Base-by-base conservation (phyloP, 169 alveolate genomes). In the Sarcocystis neurona region DNA sequence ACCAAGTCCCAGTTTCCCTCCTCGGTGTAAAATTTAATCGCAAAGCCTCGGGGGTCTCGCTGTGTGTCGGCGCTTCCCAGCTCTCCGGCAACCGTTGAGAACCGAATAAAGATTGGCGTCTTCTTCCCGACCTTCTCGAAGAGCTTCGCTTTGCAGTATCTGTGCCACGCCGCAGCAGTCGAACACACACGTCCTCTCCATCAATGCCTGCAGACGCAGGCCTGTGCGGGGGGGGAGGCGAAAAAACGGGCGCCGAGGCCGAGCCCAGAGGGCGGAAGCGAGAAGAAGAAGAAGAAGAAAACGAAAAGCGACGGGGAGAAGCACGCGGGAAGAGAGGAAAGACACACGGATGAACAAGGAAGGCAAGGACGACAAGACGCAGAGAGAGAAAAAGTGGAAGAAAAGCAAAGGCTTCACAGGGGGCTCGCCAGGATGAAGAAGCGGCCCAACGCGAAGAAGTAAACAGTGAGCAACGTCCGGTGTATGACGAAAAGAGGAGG, bases 1-100 rank as follows among this genome's bases (percentile, higher is more conserved):
- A 94, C 95, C 93, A 96, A 66, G 87, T 96, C 98, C 90, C 92
- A 96, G 85, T 95, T 95, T 58, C 98, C 98, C 84, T 95, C 97
- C 78, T 93, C 97, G 41, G 98, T 95, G 92, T 96, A 96, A 90
- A 96, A 93, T 88, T 96, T 96, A 53, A 94, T 84, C 12, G 97
- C 96, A 77, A 95, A 95, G 39, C 97, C 97, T 56, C 97, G 89
- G 44, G 96, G 96, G 79, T 95, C 98, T 77, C 97, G 92, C 48
- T 87, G 95, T 15, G 97, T 92, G 85, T 96, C 97, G 47, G 97
- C 95, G 44, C 94, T 84, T 18, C 97, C 97, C 90, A 60, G 79
- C 79, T 94, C 96, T 23, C 97, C 97, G 39, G 93, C 95, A 12
- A 95, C 97, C 43, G 97, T 94, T 3, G 97, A 95, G 82, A 96